phyloP scores from a whole-genome alignment of 192 early-diverging fungal genomes.

The Coemansia aciculifera region DNA sequence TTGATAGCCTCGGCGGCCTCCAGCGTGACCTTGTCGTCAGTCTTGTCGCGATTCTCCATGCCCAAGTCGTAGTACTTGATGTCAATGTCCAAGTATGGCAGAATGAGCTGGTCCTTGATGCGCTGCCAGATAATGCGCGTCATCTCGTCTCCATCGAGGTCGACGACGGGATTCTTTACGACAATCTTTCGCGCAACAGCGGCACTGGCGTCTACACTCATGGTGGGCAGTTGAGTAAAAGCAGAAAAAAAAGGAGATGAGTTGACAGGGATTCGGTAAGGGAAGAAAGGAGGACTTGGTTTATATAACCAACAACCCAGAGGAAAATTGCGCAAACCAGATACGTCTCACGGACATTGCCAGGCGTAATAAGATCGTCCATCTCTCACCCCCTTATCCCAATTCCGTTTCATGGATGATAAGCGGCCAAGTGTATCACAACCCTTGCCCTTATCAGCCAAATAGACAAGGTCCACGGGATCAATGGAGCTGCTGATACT shows the following conservation, averaged over 20 bases:
- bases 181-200: slow-evolving; percentile 59
- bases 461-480: not conserved
- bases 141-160: slow-evolving; percentile 98
- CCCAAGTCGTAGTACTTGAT: slow-evolving; percentile 98
- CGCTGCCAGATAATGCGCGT: slow-evolving; percentile 95
- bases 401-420: not conserved
- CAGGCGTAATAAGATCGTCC: not conserved
- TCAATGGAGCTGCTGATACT: not conserved
- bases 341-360: slow-evolving; percentile 1
- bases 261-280: not conserved
- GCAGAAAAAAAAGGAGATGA: slow-evolving; percentile 5
- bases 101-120: slow-evolving; percentile 89
- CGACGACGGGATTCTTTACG: slow-evolving; percentile 83
- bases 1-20: slow-evolving; percentile 96
- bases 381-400: slow-evolving; percentile 4
- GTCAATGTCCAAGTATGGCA: slow-evolving; percentile 84
- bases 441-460: not conserved
- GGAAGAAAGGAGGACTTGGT: not conserved
- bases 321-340: not conserved
- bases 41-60: slow-evolving; percentile 89
- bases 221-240: slow-evolving; percentile 6
- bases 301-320: no score
- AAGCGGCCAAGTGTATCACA: not conserved
- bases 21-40: slow-evolving; percentile 91
- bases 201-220: slow-evolving; percentile 50